A percentile compares a stretch with the other conserved stretches of the same genome.
Conservation (phyloP, 148 eudicot genomes). For the Salicornia ramosissima region DNA sequence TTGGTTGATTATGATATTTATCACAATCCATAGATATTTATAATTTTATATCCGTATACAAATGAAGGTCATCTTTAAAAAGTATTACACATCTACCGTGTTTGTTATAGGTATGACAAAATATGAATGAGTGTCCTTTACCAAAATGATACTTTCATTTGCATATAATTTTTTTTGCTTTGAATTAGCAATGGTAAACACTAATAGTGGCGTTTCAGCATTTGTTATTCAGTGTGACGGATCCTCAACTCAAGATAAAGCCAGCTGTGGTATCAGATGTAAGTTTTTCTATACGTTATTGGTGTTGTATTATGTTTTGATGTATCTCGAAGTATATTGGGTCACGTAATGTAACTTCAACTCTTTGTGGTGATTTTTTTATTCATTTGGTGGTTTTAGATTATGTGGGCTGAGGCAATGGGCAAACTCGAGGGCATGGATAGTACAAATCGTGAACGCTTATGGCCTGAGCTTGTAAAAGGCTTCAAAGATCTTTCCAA, state of each 20-base stretch:
- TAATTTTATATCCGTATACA: not conserved
- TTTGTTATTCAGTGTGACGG: slow-evolving; percentile 86
- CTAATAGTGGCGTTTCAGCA: slow-evolving; percentile 56
- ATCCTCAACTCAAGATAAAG: slow-evolving; percentile 66
- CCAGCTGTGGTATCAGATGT: slow-evolving; percentile 94
- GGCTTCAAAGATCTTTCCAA: slow-evolving; percentile 96
- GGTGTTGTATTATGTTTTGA: not conserved
- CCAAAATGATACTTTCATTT: not conserved
- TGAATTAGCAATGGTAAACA: not conserved
- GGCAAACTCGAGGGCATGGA: slow-evolving; percentile 99
- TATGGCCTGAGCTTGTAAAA: slow-evolving; percentile 93
- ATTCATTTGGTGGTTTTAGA: slow-evolving; percentile 44
- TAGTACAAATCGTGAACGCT: slow-evolving; percentile 78
- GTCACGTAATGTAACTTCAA: not conserved
- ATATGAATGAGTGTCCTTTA: too few relatives aligned
- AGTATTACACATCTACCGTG: too few relatives aligned
- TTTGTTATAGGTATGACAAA: too few relatives aligned
- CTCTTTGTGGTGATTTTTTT: not conserved
- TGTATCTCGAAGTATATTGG: slow-evolving; percentile 1
- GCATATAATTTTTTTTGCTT: not conserved
- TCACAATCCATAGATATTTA: not conserved
- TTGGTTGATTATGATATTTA: not conserved
- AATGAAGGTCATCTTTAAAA: not conserved
- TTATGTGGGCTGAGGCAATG: slow-evolving; percentile 99
- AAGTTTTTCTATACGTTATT: slow-evolving; percentile 29